These are phyloP conservation scores for Penicillium sp. DNA, from an alignment of 2,329 filamentous ascomycete genomes.

Conservation along the genomic window DNA sequence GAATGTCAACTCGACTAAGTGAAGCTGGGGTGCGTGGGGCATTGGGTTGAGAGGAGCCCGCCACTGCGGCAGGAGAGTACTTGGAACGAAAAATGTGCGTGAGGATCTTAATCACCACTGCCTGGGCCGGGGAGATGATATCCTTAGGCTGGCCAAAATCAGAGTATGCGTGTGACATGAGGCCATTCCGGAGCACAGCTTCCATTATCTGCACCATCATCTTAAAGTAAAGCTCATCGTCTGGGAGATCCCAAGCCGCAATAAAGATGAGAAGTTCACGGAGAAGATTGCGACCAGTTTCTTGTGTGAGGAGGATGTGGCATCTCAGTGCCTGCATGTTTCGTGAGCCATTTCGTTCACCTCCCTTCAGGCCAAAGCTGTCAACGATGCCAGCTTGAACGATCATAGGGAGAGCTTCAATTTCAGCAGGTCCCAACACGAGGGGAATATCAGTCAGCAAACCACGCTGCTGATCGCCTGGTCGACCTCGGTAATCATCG, in stretches of 20 bases:
- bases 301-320: constrained; percentile 82
- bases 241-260: constrained; percentile 91
- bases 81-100: constrained; percentile 80
- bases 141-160: constrained; percentile 90
- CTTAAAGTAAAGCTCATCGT: constrained; percentile 92
- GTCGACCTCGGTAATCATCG: constrained; percentile 52
- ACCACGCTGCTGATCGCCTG: constrained; percentile 62
- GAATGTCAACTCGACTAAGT: constrained; percentile 55
- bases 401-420: constrained; percentile 95
- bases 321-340: constrained; percentile 89
- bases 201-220: constrained; percentile 96
- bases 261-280: constrained; percentile 93
- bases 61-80: constrained; percentile 48
- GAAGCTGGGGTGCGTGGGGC: constrained; percentile 57
- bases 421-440: constrained; percentile 89
- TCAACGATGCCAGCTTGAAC: constrained; percentile 93
- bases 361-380: constrained; percentile 68
- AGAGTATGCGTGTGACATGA: constrained; percentile 90
- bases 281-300: constrained; percentile 84
- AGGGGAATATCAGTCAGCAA: constrained; percentile 90
- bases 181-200: constrained; percentile 80
- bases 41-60: constrained; percentile 53
- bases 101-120: constrained; percentile 83
- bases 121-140: constrained; percentile 92
- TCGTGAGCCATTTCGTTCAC: constrained; percentile 56